phyloP scores from a whole-genome alignment of 768 basidiomycete species.

The Mycena vulgaris region DNA sequence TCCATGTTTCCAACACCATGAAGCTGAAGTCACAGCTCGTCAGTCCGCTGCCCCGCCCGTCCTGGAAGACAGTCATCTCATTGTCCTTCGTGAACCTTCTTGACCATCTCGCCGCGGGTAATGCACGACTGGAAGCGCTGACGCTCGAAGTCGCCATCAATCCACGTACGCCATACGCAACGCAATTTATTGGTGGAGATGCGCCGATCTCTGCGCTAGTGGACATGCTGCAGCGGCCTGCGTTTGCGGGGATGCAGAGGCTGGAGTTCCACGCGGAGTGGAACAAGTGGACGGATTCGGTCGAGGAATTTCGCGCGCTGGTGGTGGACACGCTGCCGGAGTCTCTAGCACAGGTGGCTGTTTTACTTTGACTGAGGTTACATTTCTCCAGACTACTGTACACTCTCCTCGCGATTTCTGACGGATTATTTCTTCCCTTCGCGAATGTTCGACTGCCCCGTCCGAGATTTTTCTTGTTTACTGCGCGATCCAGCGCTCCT shows the following conservation, averaged over 20 bases:
- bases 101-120: constrained; percentile 7
- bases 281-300: constrained; percentile 9
- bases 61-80: constrained; percentile 5
- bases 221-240: constrained; percentile 5
- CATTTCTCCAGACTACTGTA: constrained; percentile 4
- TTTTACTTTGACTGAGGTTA: constrained; percentile 9
- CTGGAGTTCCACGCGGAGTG: constrained; percentile 10
- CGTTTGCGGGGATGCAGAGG: constrained; percentile 9
- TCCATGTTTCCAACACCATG: not conserved
- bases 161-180: constrained; percentile 7
- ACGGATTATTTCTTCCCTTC: constrained; percentile 12
- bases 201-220: constrained; percentile 7
- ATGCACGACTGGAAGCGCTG: constrained; percentile 9
- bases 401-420: constrained; percentile 7
- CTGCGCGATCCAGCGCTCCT: constrained; percentile 5
- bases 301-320: constrained; percentile 5
- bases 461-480: constrained; percentile 13
- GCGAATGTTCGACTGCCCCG: constrained; percentile 6
- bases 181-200: constrained; percentile 6
- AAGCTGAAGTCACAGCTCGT: constrained; percentile 9
- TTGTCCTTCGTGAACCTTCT: constrained; percentile 9
- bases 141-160: constrained; percentile 10
- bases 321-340: constrained; percentile 10
- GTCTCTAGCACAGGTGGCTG: constrained; percentile 7
- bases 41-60: constrained; percentile 8